Evolutionary conservation across 257 asterid species (phyloP).

Genomic region (Phtheirospermum japonicum): DNA sequence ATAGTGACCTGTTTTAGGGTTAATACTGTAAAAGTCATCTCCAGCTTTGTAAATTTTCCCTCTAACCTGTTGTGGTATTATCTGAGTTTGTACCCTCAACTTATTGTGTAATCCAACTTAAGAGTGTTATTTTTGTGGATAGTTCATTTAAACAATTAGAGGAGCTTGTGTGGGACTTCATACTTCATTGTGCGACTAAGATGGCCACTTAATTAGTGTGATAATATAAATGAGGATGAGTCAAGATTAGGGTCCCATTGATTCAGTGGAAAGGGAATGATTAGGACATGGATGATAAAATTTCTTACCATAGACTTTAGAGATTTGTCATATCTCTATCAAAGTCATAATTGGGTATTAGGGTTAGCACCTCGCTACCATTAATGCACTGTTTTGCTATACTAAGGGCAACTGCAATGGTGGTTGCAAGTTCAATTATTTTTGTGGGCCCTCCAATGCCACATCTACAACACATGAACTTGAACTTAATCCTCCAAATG

Average conservation of each 20-base stretch:
- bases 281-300: not conserved
- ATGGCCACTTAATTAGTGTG: not conserved
- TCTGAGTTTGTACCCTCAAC: constrained; percentile 4
- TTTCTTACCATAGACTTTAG: not conserved
- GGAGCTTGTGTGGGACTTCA: not conserved
- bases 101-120: constrained; percentile 4
- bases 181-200: not conserved
- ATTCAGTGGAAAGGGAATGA: not conserved
- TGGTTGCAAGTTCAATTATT: not conserved
- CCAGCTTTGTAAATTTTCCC: not conserved
- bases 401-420: not conserved
- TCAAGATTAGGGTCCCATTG: not conserved
- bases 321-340: no score
- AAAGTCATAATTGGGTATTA: not conserved
- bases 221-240: not conserved
- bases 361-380: not conserved
- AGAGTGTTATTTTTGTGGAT: not conserved
- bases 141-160: not conserved
- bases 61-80: not conserved
- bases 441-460: not conserved
- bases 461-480: not conserved
- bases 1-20: not conserved
- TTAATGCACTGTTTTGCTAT: not conserved
- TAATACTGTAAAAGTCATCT: not conserved
- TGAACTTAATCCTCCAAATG: not conserved